Base-by-base conservation (phyloP, 75 land plant genomes). In the Adiantum capillusveneris region DNA sequence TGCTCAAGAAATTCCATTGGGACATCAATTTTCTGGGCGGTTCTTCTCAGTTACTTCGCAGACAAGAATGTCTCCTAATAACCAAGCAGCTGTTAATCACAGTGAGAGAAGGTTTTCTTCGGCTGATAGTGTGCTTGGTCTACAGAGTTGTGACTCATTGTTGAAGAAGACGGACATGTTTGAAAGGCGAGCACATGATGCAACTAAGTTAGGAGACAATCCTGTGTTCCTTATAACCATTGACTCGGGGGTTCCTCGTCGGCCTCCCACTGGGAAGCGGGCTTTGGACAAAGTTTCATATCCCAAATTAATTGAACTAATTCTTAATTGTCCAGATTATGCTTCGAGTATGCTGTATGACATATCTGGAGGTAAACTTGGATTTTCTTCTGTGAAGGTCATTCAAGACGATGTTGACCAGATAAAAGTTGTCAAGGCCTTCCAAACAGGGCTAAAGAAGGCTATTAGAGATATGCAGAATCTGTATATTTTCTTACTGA, bases 171-270 rank as follows among this genome's bases (percentile, higher is more conserved):
- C 77, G 25, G 56, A 56, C 18, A 54, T 44, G 55, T 57, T 57
- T 36, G 53, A 56, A 7, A n/a, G n/a, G n/a, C n/a, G n/a, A n/a
- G n/a, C n/a, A n/a, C n/a, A n/a, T n/a, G 43, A 43, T 25, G 56
- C 48, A 44, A 36, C 56, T 19, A 53, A 45, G 0, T 9, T 6
- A 52, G 57, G 45, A 43, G 14, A 66, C 17, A 60, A 54, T 43
- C 56, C 70, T 66, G 63, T 75, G 42, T 65, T 79, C 42, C 66
- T 95, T 50, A 80, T 89, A 31, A 97, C 88, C 6, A 95, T 95
- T 53, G 99, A 95, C 63, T 90, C 99, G 24, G 96, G 91, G 27
- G 92, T 95, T 65, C 88, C 99, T 44, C 91, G 96, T 2, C 71
- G 99, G 21, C 99, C 96, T 46, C 99, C 99, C 41, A 85, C 85